These are phyloP conservation scores for Scheffersomyces quercinus DNA, from an alignment of 1,139 yeast species.

Conservation along the genomic window DNA sequence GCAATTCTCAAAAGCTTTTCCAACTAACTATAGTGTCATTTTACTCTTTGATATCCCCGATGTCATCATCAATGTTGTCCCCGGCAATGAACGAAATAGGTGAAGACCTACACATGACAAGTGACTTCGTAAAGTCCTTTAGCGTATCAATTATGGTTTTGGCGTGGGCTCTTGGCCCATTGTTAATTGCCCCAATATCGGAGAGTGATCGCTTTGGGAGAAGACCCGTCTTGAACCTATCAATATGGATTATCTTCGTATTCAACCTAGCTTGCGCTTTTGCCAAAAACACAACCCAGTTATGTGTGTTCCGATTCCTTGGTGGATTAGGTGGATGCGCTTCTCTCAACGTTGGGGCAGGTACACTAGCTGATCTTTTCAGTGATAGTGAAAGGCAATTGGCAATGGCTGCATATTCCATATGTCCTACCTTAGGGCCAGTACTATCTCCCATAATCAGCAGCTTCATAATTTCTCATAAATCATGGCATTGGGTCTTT, in stretches of 20 bases:
- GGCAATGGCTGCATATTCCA: slow-evolving; percentile 60
- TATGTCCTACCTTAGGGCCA: slow-evolving; percentile 54
- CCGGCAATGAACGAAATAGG: slow-evolving; percentile 56
- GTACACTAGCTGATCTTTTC: slow-evolving; percentile 65
- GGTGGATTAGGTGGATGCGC: slow-evolving; percentile 71
- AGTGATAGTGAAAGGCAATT: slow-evolving; percentile 50
- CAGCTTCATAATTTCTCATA: slow-evolving; percentile 24
- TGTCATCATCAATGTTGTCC: slow-evolving; percentile 59
- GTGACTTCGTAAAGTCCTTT: slow-evolving; percentile 41
- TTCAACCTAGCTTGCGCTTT: slow-evolving; percentile 64
- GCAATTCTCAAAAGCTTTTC: slow-evolving; percentile 33
- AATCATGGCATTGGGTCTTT: slow-evolving; percentile 63
- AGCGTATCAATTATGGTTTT: slow-evolving; percentile 59
- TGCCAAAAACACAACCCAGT: slow-evolving; percentile 51
- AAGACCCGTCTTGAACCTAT: slow-evolving; percentile 46
- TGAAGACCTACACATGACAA: slow-evolving; percentile 38
- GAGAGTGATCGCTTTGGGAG: slow-evolving; percentile 57
- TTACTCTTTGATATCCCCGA: slow-evolving; percentile 57
- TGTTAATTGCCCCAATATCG: slow-evolving; percentile 60
- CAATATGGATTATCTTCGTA: slow-evolving; percentile 50
- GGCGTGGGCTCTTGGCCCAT: slow-evolving; percentile 65
- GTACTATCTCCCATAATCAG: slow-evolving; percentile 37
- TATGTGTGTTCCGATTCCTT: slow-evolving; percentile 57
- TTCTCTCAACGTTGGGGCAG: slow-evolving; percentile 71
- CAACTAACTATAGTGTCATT: slow-evolving; percentile 51